Conservation (phyloP, 371 early-diverging fungal genomes). For the Haplosporangium sp. region DNA sequence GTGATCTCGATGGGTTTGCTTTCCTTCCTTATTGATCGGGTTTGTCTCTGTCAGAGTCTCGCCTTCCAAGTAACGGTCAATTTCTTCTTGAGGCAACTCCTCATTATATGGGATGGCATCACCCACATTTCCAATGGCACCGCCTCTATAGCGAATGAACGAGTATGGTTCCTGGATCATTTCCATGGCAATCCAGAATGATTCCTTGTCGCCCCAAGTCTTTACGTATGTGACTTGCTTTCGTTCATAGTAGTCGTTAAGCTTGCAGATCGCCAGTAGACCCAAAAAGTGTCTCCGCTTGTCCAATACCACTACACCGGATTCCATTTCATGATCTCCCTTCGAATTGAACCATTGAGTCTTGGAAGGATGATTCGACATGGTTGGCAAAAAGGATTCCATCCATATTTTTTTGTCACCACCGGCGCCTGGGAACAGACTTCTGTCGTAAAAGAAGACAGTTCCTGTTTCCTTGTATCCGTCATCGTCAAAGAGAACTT, state of each 20-base stretch:
- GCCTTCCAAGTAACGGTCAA: conserved; percentile 36
- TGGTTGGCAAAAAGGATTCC: conserved; percentile 64
- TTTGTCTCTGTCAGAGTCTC: conserved; percentile 29
- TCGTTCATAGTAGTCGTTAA: conserved; percentile 67
- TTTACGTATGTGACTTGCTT: conserved; percentile 62
- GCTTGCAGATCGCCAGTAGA: conserved; percentile 67
- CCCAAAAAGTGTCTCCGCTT: conserved; percentile 65
- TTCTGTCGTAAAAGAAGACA: conserved; percentile 76
- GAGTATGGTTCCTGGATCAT: conserved; percentile 69
- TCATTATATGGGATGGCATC: conserved; percentile 45
- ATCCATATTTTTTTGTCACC: conserved; percentile 60
- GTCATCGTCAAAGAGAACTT: conserved; percentile 64
- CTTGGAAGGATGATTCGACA: conserved; percentile 60
- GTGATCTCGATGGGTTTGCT: conserved; percentile 28
- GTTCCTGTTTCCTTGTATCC: conserved; percentile 72
- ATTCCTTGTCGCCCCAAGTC: conserved; percentile 70
- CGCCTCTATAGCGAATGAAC: conserved; percentile 63
- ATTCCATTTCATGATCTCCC: conserved; percentile 74
- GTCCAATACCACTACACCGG: conserved; percentile 73
- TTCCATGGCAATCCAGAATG: conserved; percentile 70
- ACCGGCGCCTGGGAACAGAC: conserved; percentile 59
- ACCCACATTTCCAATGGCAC: conserved; percentile 65
- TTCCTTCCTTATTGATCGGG: conserved; percentile 11
- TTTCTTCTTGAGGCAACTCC: conserved; percentile 28
- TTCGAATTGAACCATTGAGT: conserved; percentile 64